These are phyloP conservation scores for Simmondsia chinensis DNA, from an alignment of 148 eudicot species.

Conservation along the genomic window DNA sequence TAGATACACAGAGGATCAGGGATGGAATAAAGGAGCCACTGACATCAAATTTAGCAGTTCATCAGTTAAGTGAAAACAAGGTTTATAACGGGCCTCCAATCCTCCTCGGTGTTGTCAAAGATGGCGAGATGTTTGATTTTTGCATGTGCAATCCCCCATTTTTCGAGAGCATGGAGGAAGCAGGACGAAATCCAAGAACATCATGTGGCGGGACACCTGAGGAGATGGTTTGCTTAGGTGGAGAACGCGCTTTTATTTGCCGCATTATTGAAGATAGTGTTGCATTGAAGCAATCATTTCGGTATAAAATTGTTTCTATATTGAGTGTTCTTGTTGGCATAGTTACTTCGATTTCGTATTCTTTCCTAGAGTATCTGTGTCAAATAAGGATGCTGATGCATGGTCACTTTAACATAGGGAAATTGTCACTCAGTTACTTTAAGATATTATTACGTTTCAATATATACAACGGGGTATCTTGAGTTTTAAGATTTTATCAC, in stretches of 20 bases:
- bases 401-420: too few species aligned
- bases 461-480: too few species aligned
- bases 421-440: too few species aligned
- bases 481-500: too few species aligned
- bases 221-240: conserved; percentile 95
- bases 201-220: conserved; percentile 88
- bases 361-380: too few species aligned
- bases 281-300: conserved; percentile 49
- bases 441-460: too few species aligned
- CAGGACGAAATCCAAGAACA: conserved; percentile 86
- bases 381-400: too few species aligned
- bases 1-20: conserved; percentile 4
- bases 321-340: background rate
- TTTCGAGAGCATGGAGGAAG: conserved; percentile 87
- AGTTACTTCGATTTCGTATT: background rate
- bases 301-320: too few species aligned
- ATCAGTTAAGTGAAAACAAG: conserved; percentile 16
- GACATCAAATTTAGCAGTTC: conserved; percentile 3
- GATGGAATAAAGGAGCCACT: conserved; percentile 7
- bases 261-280: conserved; percentile 80
- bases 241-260: conserved; percentile 72
- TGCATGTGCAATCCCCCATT: conserved; percentile 99
- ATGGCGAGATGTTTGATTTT: conserved; percentile 80
- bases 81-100: conserved; percentile 52
- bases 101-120: conserved; percentile 67